A percentile compares a stretch with the other conserved stretches of the same genome.
Conservation (phyloP, 305 asterid genomes). For the Solanum hybrid region DNA sequence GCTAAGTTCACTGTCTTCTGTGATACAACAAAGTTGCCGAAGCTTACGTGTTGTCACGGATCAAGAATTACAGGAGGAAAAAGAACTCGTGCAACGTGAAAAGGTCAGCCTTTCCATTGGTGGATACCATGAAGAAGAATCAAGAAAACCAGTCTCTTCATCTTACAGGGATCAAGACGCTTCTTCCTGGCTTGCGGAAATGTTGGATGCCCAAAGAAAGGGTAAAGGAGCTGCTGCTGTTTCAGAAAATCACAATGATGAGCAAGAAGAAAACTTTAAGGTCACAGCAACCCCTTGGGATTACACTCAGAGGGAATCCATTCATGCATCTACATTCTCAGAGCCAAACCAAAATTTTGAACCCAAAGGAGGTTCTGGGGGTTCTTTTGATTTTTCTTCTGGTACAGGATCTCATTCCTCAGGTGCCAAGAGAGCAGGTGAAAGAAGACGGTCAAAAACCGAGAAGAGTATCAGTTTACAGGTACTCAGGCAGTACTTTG, state of each 20-base stretch:
- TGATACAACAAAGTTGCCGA: conserved; percentile 49
- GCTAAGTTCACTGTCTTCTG: conserved; percentile 55
- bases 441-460: conserved; percentile 45
- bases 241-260: conserved; percentile 32
- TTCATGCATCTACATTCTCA: conserved; percentile 14
- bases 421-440: conserved; percentile 29
- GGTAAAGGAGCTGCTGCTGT: conserved; percentile 39
- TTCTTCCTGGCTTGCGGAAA: conserved; percentile 40
- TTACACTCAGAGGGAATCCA: conserved; percentile 17
- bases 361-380: conserved; percentile 21
- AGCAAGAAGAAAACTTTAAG: conserved; percentile 37
- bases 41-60: conserved; percentile 56
- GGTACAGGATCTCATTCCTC: conserved; percentile 22
- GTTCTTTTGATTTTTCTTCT: conserved; percentile 27
- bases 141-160: conserved; percentile 12
- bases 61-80: conserved; percentile 49
- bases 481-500: conserved; percentile 57
- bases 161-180: conserved; percentile 20
- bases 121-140: conserved; percentile 14
- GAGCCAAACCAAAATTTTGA: conserved; percentile 31
- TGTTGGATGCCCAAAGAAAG: conserved; percentile 36
- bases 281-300: conserved; percentile 33
- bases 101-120: conserved; percentile 6
- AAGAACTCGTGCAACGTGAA: conserved; percentile 12
- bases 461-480: conserved; percentile 73